Evolutionary conservation across 2,329 filamentous ascomycete genomes (phyloP).

Genomic region (Fonsecaea monophora): DNA sequence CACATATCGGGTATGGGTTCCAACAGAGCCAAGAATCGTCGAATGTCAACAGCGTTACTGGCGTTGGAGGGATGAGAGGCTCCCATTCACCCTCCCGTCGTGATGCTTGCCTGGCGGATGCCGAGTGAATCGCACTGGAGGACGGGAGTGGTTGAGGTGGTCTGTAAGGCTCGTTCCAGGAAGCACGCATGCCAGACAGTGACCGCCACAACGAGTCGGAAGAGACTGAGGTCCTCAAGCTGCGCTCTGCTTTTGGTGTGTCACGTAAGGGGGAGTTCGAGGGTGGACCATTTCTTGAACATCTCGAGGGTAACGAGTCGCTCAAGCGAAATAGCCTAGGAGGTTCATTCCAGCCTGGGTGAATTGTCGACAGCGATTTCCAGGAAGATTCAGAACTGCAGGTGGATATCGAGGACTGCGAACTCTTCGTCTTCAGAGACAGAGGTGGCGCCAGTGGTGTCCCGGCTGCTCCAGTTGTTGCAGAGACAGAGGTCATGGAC

Average conservation of each 20-base stretch:
- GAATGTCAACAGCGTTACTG: neutral
- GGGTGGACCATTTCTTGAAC: neutral
- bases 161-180: neutral
- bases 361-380: constrained; percentile 7
- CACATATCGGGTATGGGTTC: neutral
- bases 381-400: constrained; percentile 2
- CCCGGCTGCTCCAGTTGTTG: neutral
- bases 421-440: neutral
- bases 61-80: neutral
- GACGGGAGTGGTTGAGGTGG: neutral
- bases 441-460: neutral
- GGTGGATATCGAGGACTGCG: constrained; percentile 5
- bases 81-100: neutral
- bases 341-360: constrained; percentile 16
- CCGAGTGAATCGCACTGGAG: neutral
- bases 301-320: neutral
- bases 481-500: neutral
- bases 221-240: neutral
- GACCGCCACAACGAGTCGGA: neutral
- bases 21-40: neutral
- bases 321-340: neutral
- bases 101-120: neutral
- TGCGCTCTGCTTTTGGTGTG: neutral
- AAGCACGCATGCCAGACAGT: neutral
- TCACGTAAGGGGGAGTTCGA: neutral